Base-by-base conservation (phyloP, 495 filamentous ascomycete genomes). In the Penicillium salamii region DNA sequence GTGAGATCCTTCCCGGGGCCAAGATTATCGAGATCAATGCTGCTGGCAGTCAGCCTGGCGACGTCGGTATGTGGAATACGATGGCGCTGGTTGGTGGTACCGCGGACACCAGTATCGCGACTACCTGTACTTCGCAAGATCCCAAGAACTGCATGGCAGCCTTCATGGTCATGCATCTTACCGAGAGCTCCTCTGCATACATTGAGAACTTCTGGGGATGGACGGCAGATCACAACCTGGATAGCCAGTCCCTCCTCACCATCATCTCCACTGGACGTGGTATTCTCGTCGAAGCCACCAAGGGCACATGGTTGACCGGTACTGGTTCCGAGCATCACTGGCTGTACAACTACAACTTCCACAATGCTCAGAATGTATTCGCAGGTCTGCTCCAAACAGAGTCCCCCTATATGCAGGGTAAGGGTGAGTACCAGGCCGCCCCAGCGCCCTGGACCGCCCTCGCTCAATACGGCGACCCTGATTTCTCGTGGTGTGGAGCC, bases 181-280 rank as follows among this genome's bases (percentile, higher is more conserved):
- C 76, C 4, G 33, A 59, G 4, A 69, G 61, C 7, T 71, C 76
- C 1, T 79, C 75, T 2, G 73, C 68, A 6, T 85, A 84, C 45
- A 66, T 83, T 38, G 81, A 84, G 48, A 78, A 80, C 50, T 72
- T 84, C 59, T 84, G 82, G 79, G 76, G 74, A 15, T 84, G 79
- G 81, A 79, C 76, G n/a, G 77, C 78, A 0, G 79, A 82, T 57
- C 79, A 81, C 49, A 67, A 71, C 41, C 68, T 82, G 0, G 77
- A 82, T 52, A 62, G 65, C 33, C 24, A 52, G 3, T 59, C 59
- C 0, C 19, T 54, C 5, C 40, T 64, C 11, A 68, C 62, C 3
- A 72, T 66, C 48, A 74, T 82, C 47, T 71, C 75, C 13, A 75
- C 71, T 1, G 79, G 74, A 13, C 71, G 78, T 4, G 78, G 79